Percentiles rank a stretch among this genome's conserved stretches.
phyloP scores from a whole-genome alignment of 176 grass and related monocot species.

The Poa pratensis region DNA sequence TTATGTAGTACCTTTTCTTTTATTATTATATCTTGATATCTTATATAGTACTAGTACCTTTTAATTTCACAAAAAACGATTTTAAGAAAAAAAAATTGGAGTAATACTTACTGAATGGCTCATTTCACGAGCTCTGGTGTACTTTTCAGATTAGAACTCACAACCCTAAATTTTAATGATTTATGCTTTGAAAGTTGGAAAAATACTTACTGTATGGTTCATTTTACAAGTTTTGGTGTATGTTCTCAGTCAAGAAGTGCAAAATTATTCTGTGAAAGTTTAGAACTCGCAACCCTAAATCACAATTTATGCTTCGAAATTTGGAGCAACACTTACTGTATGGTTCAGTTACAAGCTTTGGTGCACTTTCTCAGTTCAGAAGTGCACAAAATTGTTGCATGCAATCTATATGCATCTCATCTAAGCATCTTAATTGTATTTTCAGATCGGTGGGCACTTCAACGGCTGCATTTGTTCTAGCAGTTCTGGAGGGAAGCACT shows the following conservation, averaged over 20 bases:
- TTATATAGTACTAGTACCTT: neutral
- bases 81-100: neutral
- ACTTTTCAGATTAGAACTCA: neutral
- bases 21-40: neutral
- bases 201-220: neutral
- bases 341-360: neutral
- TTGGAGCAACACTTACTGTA: neutral
- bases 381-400: neutral
- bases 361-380: neutral
- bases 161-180: neutral
- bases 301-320: neutral
- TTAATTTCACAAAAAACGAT: neutral
- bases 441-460: conserved; percentile 63
- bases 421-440: conserved; percentile 17
- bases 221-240: neutral
- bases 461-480: conserved; percentile 61
- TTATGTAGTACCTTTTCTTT: neutral
- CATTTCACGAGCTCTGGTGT: neutral
- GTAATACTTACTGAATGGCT: neutral
- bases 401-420: neutral
- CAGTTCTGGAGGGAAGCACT: conserved; percentile 78
- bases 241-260: neutral
- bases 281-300: conserved; percentile 1
- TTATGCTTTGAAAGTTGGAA: neutral
- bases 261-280: conserved; percentile 1